A percentile compares a stretch with the other conserved stretches of the same genome.
Evolutionary conservation across 164 flowering plant genomes (phyloP).

Genomic region (Umbellularia californica): DNA sequence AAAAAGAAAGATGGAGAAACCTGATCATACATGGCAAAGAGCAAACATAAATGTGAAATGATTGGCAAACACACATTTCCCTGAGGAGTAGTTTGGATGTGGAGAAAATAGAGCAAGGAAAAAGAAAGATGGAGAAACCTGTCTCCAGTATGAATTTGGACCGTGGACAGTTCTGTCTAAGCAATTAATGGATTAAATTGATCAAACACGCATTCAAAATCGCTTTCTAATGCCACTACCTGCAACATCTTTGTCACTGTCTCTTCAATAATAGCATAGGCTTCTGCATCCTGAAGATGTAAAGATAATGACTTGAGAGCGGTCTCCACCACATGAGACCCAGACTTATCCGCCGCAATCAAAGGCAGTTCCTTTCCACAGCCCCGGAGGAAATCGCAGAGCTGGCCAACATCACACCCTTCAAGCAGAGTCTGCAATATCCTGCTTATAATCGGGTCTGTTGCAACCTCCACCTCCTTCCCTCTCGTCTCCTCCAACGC

Average conservation of each 20-base stretch:
- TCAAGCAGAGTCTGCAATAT: slow-evolving; percentile 70
- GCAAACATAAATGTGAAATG: too few species aligned
- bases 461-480: slow-evolving; percentile 78
- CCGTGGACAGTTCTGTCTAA: too few species aligned
- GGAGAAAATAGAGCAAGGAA: too few species aligned
- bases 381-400: slow-evolving; percentile 62
- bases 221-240: slow-evolving; percentile 33
- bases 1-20: too few species aligned
- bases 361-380: slow-evolving; percentile 59
- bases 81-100: too few species aligned
- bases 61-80: too few species aligned
- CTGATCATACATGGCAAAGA: too few species aligned
- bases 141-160: too few species aligned
- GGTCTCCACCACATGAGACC: slow-evolving; percentile 97
- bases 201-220: too few species aligned
- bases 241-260: slow-evolving; percentile 60
- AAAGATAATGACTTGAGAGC: slow-evolving; percentile 61
- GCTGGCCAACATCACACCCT: slow-evolving; percentile 63
- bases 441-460: slow-evolving; percentile 77
- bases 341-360: slow-evolving; percentile 74
- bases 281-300: slow-evolving; percentile 62
- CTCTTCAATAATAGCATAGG: slow-evolving; percentile 47
- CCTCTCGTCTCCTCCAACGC: slow-evolving; percentile 89
- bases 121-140: too few species aligned
- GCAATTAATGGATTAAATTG: too few species aligned